Percentiles rank a stretch among this genome's conserved stretches.
Conservation (phyloP, 2,329 filamentous ascomycete genomes). For the Verticillium longisporum region DNA sequence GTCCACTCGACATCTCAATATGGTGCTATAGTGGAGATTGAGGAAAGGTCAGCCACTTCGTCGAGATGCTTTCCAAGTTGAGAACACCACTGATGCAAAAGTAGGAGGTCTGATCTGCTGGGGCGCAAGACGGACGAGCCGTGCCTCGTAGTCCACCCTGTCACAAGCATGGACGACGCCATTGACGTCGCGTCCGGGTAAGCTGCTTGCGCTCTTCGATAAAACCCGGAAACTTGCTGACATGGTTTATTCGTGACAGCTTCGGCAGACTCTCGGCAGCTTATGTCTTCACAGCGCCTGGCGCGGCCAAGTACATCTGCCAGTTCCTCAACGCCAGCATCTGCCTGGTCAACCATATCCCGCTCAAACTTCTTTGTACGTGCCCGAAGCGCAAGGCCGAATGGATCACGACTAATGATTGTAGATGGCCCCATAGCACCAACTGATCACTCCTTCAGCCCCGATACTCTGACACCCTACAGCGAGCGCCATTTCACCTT, state of each 20-base stretch:
- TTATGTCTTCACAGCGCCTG: conserved; percentile 44
- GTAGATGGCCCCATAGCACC: conserved; percentile 28
- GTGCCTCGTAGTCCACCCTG: conserved; percentile 35
- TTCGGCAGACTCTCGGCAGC: conserved; percentile 29
- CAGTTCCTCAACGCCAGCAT: conserved; percentile 46
- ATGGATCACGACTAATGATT: not conserved
- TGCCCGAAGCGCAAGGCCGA: not conserved
- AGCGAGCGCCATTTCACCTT: conserved; percentile 33
- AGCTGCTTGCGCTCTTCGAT: conserved; percentile 7
- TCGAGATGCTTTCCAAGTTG: not conserved
- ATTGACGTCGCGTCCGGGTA: conserved; percentile 36
- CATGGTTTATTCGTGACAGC: conserved; percentile 13
- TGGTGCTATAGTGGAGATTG: conserved; percentile 16
- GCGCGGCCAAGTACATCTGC: conserved; percentile 50
- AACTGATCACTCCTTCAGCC: conserved; percentile 14
- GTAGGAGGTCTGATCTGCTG: conserved; percentile 19
- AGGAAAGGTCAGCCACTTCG: not conserved
- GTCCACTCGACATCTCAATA: conserved; percentile 14
- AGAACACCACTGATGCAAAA: not conserved
- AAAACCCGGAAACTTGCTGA: conserved; percentile 7
- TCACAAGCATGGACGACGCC: conserved; percentile 46
- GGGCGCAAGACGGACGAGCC: conserved; percentile 31
- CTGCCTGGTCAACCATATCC: conserved; percentile 52
- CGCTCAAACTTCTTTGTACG: conserved; percentile 37
- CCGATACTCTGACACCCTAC: conserved; percentile 28